Evolutionary conservation across 495 filamentous ascomycete genomes (phyloP), one percentile per base, ranked within the genome.

Genomic region (Penicillium bovifimosum): DNA sequence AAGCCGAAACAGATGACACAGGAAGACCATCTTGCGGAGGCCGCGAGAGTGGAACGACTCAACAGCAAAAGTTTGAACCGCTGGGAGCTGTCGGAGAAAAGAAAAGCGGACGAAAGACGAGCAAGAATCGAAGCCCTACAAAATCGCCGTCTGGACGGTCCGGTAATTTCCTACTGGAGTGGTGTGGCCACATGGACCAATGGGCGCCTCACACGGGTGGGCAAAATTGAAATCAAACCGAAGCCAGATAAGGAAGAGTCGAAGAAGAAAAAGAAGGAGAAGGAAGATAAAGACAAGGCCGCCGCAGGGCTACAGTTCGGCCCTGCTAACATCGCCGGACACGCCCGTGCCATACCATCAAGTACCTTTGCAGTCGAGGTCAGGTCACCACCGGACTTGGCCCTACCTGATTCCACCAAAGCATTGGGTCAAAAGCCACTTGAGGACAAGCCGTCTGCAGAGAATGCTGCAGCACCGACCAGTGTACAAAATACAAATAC

Each of bases 161-260:
- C 93, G 1, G 89, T 96, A 9, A 83, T 96, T 38, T 90, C 88
- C 13, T 93, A 86, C 68, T 98, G 88, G 86, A 97, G 92, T 68
- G 93, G 93, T 9, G 74, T 87, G 52, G 89, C 85, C 40, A 83
- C 86, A 50, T 87, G 86, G 78, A 75, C 73, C 41, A 85, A 88
- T 65, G 89, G 86, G 27, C 87, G 86, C 60, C 71, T 92, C 51
- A 86, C 81, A 59, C 83, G 84, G 54, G 80, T 91, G 35, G 86
- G 85, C 46, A 87, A 86, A 60, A 71, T 82, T 45, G 80, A 84
- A 7, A 78, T 86, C 16, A 80, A 79, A 33, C 54, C 61, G 6
- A 76, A 75, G 55, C 54, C 62, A 9, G 69, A 75, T 20, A 74
- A 74, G 39, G 69, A 73, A 17, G 69, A 71, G 6, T 48, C 55